Percentiles rank a stretch among this genome's conserved stretches.
These are phyloP conservation scores for Sapria himalayana DNA, from an alignment of 345 rosid species.

Conservation along the genomic window DNA sequence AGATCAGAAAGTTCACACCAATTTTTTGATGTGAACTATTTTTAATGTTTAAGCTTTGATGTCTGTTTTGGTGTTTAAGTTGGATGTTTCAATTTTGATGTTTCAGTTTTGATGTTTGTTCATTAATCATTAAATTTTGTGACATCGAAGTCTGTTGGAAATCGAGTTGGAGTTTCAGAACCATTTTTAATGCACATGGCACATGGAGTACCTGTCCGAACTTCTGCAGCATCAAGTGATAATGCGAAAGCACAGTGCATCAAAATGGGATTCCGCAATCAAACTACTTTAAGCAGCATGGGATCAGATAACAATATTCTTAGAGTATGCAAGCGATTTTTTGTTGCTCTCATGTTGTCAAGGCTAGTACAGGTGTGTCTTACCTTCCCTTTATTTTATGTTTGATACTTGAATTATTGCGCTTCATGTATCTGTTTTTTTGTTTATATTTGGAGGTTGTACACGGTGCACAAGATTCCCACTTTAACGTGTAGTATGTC, in stretches of 20 bases:
- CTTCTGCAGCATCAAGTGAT: slow-evolving; percentile 22
- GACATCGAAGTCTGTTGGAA: slow-evolving; percentile 75
- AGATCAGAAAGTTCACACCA: too few species aligned
- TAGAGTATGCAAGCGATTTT: slow-evolving; percentile 85
- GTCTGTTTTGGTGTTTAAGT: too few species aligned
- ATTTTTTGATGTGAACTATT: too few species aligned
- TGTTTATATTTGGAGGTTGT: too few species aligned
- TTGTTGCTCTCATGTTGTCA: slow-evolving; percentile 86
- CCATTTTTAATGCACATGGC: slow-evolving; percentile 99
- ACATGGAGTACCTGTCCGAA: slow-evolving; percentile 67
- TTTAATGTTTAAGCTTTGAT: too few species aligned
- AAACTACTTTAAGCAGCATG: slow-evolving; percentile 20
- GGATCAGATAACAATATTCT: slow-evolving; percentile 58
- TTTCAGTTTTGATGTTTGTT: too few species aligned
- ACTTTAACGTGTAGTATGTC: too few species aligned
- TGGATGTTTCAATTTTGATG: too few species aligned
- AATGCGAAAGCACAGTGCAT: slow-evolving; percentile 17
- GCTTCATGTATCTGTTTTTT: too few species aligned
- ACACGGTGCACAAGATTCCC: too few species aligned
- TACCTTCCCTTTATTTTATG: not conserved
- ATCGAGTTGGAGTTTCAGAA: slow-evolving; percentile 81
- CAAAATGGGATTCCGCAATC: slow-evolving; percentile 20
- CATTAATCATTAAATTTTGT: slow-evolving; percentile 4
- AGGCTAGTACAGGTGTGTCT: slow-evolving; percentile 67
- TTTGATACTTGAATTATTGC: too few species aligned